Conservation (phyloP, 2,329 filamentous ascomycete genomes). For the Teratosphaeria epicoccoides region DNA sequence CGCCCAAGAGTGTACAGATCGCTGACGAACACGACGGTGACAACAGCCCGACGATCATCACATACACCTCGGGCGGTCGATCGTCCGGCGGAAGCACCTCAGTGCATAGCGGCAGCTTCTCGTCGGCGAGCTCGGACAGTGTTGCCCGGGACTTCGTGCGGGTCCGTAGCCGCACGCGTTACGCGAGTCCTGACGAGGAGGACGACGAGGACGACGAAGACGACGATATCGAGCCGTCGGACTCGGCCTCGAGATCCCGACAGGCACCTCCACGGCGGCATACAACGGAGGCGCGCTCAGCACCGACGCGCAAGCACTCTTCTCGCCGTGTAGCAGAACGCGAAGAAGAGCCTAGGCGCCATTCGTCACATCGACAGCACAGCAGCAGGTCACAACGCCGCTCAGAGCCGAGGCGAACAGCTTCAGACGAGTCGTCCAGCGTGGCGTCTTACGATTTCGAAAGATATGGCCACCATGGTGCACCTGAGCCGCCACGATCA, state of each 20-base stretch:
- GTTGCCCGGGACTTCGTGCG: slow-evolving; percentile 15
- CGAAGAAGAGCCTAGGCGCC: slow-evolving; percentile 15
- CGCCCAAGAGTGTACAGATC: background rate
- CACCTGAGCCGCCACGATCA: slow-evolving; percentile 23
- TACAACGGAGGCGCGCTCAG: slow-evolving; percentile 26
- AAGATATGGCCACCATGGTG: slow-evolving; percentile 29
- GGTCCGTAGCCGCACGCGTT: slow-evolving; percentile 8
- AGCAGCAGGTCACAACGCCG: slow-evolving; percentile 15
- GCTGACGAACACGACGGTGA: slow-evolving; percentile 18
- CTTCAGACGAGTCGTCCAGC: slow-evolving; percentile 31
- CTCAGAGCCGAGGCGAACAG: slow-evolving; percentile 15
- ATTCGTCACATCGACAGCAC: slow-evolving; percentile 14
- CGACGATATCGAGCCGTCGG: slow-evolving; percentile 39
- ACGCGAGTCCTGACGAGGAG: slow-evolving; percentile 13
- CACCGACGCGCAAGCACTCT: slow-evolving; percentile 28
- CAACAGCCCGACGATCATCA: slow-evolving; percentile 8
- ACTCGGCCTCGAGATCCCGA: slow-evolving; percentile 38
- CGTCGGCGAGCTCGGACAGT: slow-evolving; percentile 20
- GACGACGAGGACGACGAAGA: slow-evolving; percentile 16
- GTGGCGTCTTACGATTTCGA: slow-evolving; percentile 38
- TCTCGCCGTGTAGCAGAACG: slow-evolving; percentile 23
- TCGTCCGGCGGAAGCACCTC: slow-evolving; percentile 23
- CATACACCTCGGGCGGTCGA: slow-evolving; percentile 10
- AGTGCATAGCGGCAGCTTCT: slow-evolving; percentile 10
- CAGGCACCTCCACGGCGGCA: slow-evolving; percentile 22